These are phyloP conservation scores for Phytophthora parvispora DNA, from an alignment of 352 stramenopile genomes.

Conservation along the genomic window DNA sequence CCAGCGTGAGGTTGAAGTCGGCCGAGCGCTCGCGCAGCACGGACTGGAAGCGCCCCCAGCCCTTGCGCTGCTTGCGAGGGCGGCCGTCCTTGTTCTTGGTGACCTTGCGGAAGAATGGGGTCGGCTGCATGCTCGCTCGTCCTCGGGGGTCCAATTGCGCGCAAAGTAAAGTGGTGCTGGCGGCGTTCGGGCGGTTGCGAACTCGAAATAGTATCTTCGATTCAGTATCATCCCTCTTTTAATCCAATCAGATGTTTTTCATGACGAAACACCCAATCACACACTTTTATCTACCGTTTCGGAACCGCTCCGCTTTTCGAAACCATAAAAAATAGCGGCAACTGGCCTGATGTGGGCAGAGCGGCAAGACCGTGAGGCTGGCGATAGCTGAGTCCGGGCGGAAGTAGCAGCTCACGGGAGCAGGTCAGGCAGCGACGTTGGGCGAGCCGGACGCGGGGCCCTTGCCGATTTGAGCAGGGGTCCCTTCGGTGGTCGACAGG, in stretches of 20 bases:
- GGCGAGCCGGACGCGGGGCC: neutral
- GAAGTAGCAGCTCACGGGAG: neutral
- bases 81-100: slow-evolving; percentile 1
- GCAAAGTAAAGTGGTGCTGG: neutral
- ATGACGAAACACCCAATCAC: neutral
- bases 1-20: slow-evolving; percentile 31
- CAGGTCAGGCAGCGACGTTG: neutral
- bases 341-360: neutral
- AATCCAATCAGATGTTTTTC: neutral
- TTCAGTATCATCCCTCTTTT: neutral
- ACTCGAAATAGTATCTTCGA: slow-evolving; percentile 1
- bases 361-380: neutral
- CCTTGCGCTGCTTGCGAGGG: slow-evolving; percentile 5
- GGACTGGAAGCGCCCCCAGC: slow-evolving; percentile 40
- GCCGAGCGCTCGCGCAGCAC: slow-evolving; percentile 38
- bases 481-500: neutral
- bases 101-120: slow-evolving; percentile 1
- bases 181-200: neutral
- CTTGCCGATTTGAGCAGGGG: neutral
- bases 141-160: neutral
- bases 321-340: neutral
- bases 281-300: neutral
- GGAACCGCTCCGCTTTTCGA: neutral
- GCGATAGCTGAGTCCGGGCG: neutral
- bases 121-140: neutral